Percentiles rank a stretch among this genome's conserved stretches.
phyloP scores from a whole-genome alignment of 257 asterid genomes.

The Nicotiana sylvestris region DNA sequence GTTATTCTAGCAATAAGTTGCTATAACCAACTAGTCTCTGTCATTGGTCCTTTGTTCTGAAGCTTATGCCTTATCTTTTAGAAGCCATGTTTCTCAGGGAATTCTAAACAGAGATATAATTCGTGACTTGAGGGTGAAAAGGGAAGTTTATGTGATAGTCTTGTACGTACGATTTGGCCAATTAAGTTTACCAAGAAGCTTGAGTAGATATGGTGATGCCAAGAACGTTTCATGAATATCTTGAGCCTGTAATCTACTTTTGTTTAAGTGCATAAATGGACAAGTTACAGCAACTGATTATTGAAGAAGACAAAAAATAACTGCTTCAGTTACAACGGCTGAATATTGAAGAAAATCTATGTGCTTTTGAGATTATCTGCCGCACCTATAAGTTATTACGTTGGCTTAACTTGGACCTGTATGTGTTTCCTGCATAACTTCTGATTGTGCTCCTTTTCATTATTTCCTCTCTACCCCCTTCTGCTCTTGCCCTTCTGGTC shows the following conservation, averaged over 20 bases:
- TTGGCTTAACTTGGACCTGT: background rate
- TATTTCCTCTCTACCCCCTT: background rate
- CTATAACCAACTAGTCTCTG: background rate
- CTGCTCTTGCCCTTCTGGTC: background rate
- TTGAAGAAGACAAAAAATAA: background rate
- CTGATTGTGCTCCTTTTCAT: background rate
- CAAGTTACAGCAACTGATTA: background rate
- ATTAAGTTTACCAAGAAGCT: background rate
- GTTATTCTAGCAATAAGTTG: background rate
- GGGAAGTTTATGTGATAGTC: background rate
- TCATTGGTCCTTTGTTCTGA: background rate
- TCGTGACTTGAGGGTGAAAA: background rate
- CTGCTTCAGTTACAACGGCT: background rate
- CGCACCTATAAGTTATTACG: background rate
- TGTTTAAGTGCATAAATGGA: background rate
- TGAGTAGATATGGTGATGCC: background rate
- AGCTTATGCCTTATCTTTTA: background rate
- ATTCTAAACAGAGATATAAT: too few relatives aligned
- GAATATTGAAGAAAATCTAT: background rate
- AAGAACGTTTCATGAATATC: background rate
- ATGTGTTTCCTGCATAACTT: background rate
- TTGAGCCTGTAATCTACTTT: background rate
- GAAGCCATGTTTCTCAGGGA: background rate
- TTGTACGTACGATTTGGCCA: background rate
- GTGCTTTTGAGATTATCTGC: background rate